phyloP scores from a whole-genome alignment of 345 rosid genomes.

The Pugionium cornutum region DNA sequence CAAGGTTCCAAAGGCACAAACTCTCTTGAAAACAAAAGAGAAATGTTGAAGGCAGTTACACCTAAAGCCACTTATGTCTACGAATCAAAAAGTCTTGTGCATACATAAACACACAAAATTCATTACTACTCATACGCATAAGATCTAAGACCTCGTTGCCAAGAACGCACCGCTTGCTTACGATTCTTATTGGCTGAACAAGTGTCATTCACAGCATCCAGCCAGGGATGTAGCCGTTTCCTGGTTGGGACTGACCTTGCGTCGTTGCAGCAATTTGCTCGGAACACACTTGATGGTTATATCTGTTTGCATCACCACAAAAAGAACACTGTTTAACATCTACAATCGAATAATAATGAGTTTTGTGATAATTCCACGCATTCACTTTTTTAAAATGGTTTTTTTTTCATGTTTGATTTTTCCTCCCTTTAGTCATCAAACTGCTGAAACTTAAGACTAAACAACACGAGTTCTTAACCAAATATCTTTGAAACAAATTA shows the following conservation, averaged over 20 bases:
- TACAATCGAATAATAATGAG: not conserved
- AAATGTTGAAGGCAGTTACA: conserved; percentile 3
- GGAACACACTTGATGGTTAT: conserved; percentile 58
- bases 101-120: conserved; percentile 24
- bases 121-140: not conserved
- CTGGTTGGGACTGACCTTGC: conserved; percentile 58
- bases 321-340: conserved; percentile 7
- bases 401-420: not conserved
- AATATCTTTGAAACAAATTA: not conserved
- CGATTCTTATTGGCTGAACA: conserved; percentile 9
- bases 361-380: too few species aligned
- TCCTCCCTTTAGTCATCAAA: not conserved
- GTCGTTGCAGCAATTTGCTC: conserved; percentile 61
- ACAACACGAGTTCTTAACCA: not conserved
- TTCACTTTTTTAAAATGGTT: not conserved
- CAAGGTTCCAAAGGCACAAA: conserved; percentile 24
- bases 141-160: too few species aligned
- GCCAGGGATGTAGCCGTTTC: conserved; percentile 86
- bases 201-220: conserved; percentile 79
- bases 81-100: conserved; percentile 29
- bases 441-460: conserved; percentile 4
- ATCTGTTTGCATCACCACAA: conserved; percentile 47
- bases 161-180: conserved; percentile 20
- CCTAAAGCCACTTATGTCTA: conserved; percentile 32
- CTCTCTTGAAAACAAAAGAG: conserved; percentile 13